Conservation (phyloP, 2,329 filamentous ascomycete genomes). For the Monosporascus ibericus region DNA sequence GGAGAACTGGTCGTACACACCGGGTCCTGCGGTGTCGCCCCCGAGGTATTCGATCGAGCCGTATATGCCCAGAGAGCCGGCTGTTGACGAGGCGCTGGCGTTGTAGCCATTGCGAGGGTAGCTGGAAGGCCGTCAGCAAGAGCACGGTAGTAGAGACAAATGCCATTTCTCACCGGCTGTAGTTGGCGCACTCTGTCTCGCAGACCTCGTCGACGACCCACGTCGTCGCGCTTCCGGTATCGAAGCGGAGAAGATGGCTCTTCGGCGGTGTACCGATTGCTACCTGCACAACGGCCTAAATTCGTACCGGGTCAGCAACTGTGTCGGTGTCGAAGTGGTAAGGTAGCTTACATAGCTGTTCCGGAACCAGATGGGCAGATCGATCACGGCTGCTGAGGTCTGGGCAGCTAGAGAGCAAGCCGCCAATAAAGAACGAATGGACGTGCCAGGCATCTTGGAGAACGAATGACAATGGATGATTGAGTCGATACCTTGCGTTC, state of each 20-base stretch:
- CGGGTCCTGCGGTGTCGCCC: conserved; percentile 18
- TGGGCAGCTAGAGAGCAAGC: no score
- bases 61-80: conserved; percentile 11
- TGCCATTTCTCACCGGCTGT: conserved; percentile 9
- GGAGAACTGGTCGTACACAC: conserved; percentile 22
- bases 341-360: conserved; percentile 7
- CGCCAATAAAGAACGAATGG: no score
- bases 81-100: conserved; percentile 19
- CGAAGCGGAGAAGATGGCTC: conserved; percentile 24
- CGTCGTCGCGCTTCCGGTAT: conserved; percentile 29
- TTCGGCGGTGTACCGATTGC: conserved; percentile 24
- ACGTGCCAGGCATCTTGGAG: no score
- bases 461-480: no score
- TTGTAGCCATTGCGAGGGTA: conserved; percentile 24
- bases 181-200: conserved; percentile 20
- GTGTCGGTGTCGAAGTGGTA: no score
- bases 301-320: not conserved
- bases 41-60: conserved; percentile 26
- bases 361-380: conserved; percentile 6
- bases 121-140: conserved; percentile 2
- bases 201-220: conserved; percentile 26
- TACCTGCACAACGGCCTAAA: conserved; percentile 6
- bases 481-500: no score
- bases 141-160: not conserved
- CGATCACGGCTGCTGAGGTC: conserved; percentile 6